A percentile compares a stretch with the other conserved stretches of the same genome.
Conservation (phyloP, 352 stramenopile species). For the Phytophthora pini region DNA sequence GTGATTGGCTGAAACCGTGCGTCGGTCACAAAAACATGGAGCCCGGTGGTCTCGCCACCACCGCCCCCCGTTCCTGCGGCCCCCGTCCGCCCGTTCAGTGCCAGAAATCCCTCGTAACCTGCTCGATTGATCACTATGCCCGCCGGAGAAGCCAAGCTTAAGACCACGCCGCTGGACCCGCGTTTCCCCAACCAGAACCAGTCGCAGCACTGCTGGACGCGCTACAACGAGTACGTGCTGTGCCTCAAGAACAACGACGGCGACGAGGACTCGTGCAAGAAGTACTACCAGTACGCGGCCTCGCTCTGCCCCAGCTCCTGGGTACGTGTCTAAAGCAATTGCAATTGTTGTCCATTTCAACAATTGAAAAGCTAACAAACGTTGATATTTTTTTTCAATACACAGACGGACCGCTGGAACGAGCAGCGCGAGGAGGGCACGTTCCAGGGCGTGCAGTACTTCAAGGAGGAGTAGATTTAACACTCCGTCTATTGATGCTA, state of each 20-base stretch:
- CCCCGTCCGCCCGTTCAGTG: slow-evolving; percentile 28
- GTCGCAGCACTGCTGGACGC: slow-evolving; percentile 90
- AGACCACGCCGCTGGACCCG: slow-evolving; percentile 87
- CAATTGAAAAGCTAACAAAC: slow-evolving; percentile 9
- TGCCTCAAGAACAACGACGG: slow-evolving; percentile 96
- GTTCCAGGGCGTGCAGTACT: slow-evolving; percentile 85
- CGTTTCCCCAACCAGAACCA: slow-evolving; percentile 91
- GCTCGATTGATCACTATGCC: slow-evolving; percentile 43
- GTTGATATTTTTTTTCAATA: background rate
- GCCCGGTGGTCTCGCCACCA: slow-evolving; percentile 35
- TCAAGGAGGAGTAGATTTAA: slow-evolving; percentile 49
- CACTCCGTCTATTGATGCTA: slow-evolving; percentile 4
- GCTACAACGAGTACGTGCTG: slow-evolving; percentile 98
- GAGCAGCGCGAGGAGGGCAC: slow-evolving; percentile 83
- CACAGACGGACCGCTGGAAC: slow-evolving; percentile 80
- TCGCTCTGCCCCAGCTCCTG: slow-evolving; percentile 83
- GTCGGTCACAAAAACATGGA: slow-evolving; percentile 52
- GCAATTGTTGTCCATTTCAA: background rate
- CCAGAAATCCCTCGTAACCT: slow-evolving; percentile 24
- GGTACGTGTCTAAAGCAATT: slow-evolving; percentile 46
- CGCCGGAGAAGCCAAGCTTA: slow-evolving; percentile 56
- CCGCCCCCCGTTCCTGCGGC: slow-evolving; percentile 35
- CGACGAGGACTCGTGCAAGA: slow-evolving; percentile 93
- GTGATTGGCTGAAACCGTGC: slow-evolving; percentile 37
- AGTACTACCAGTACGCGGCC: slow-evolving; percentile 71